A percentile compares a stretch with the other conserved stretches of the same genome.
These are phyloP conservation scores for Annulohypoxylon bovei DNA, from an alignment of 495 filamentous ascomycete genomes.

Conservation along the genomic window DNA sequence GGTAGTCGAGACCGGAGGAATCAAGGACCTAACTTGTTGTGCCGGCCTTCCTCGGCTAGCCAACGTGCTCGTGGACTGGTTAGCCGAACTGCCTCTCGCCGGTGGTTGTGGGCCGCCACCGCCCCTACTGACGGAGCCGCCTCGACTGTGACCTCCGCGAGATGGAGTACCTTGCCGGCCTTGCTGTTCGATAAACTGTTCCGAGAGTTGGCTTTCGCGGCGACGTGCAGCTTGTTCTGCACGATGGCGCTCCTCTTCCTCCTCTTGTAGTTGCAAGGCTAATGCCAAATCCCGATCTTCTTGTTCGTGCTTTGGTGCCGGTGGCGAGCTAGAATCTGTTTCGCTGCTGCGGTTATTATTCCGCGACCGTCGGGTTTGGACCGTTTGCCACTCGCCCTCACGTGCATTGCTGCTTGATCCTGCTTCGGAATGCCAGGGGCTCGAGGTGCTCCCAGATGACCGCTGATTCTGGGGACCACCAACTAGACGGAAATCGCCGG, in stretches of 20 bases:
- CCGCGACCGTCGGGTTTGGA: constrained; percentile 51
- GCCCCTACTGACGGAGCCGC: constrained; percentile 36
- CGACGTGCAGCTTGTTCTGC: constrained; percentile 57
- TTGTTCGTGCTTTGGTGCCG: constrained; percentile 63
- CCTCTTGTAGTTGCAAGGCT: constrained; percentile 83
- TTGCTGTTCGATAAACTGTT: constrained; percentile 68
- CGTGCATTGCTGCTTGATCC: constrained; percentile 31
- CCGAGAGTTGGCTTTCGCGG: constrained; percentile 60
- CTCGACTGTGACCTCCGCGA: constrained; percentile 34
- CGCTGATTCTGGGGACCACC: constrained; percentile 60
- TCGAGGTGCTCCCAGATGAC: constrained; percentile 13
- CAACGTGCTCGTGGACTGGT: constrained; percentile 38
- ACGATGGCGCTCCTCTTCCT: constrained; percentile 76
- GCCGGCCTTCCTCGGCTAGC: constrained; percentile 33
- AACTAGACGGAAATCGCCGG: constrained; percentile 89
- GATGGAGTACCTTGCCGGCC: constrained; percentile 40
- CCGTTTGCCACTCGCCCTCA: constrained; percentile 62
- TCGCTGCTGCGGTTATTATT: constrained; percentile 42
- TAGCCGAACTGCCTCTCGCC: constrained; percentile 34
- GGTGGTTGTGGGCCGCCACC: constrained; percentile 30
- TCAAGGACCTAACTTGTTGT: constrained; percentile 57
- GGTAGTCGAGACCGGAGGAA: constrained; percentile 50
- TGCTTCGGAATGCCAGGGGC: constrained; percentile 15
- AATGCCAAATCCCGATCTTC: constrained; percentile 83
- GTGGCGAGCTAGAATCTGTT: constrained; percentile 40